phyloP scores from a whole-genome alignment of 164 flowering plant genomes.

The Buxus sempervirens region DNA sequence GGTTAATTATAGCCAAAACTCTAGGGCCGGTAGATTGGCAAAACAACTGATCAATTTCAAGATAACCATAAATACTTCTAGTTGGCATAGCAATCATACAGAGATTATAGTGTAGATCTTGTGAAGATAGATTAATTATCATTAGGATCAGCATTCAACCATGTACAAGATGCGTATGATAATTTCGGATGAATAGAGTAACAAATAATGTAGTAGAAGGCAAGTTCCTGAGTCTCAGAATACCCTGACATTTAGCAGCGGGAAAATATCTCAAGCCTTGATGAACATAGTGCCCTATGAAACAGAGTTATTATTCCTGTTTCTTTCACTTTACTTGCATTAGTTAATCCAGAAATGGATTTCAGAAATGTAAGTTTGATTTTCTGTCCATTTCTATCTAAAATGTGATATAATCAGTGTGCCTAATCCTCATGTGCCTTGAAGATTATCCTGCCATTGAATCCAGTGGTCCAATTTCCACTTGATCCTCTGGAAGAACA shows the following conservation, averaged over 20 bases:
- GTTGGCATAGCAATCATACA: too few species aligned
- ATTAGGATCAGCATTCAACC: too few species aligned
- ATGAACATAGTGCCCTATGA: too few species aligned
- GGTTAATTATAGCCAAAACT: too few species aligned
- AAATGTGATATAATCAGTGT: conserved; percentile 19
- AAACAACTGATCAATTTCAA: too few species aligned
- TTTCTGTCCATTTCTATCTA: conserved; percentile 26
- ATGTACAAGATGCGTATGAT: background rate
- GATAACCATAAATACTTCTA: too few species aligned
- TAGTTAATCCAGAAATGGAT: background rate
- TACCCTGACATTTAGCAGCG: background rate
- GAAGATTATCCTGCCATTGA: conserved; percentile 8
- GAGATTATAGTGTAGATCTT: too few species aligned
- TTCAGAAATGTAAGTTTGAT: conserved; percentile 14
- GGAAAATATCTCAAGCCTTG: too few species aligned
- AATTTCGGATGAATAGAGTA: background rate
- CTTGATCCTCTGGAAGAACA: conserved; percentile 15
- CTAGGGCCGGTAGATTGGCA: too few species aligned
- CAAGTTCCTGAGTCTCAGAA: background rate
- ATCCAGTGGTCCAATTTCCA: conserved; percentile 22
- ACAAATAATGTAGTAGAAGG: background rate
- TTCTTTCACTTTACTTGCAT: background rate
- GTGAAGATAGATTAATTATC: too few species aligned
- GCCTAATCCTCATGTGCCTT: conserved; percentile 19
- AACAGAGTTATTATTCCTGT: background rate